Base-by-base conservation (phyloP, 306 rosid genomes). In the Corylus avellana region DNA sequence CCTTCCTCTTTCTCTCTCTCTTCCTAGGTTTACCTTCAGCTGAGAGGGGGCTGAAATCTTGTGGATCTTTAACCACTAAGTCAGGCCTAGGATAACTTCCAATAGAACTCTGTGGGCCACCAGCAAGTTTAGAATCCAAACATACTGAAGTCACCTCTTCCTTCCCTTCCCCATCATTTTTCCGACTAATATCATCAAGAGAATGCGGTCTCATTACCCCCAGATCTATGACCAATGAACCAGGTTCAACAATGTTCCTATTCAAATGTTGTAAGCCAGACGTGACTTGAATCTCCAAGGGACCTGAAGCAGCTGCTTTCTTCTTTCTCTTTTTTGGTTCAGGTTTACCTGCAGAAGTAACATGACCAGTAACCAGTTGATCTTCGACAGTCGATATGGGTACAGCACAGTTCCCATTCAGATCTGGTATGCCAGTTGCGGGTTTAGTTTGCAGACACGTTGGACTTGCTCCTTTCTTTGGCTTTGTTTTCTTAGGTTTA, bases 221-320 rank as follows among this genome's bases (percentile, higher is more conserved):
- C 55, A 88, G 81, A 84, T 85, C 91, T 57, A 88, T 77, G 70
- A 86, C 88, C 44, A 88, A 44, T 77, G 91, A 86, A 73, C 82
- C 80, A 80, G 80, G n/a, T 49, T 67, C 56, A 18, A 12, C 73
- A 37, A 42, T 74, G 49, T 79, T 66, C 35, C 64, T 78, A 76
- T 77, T 84, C 13, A 18, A 18, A 56, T 70, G 39, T 9, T 27
- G 53, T 12, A 25, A 44, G 16, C 47, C 72, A 7, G 84, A 61
- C 77, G 72, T 59, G 58, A 12, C 11, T 76, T 78, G 80, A 78
- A 78, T 25, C 69, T 54, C 76, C 4, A 58, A 76, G 80, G 55
- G 54, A 42, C 25, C 49, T 71, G 32, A 70, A 57, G 62, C 57
- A 69, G 70, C 55, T 46, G 42, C 66, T 44, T 63, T 76, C 77